Base-by-base conservation (phyloP, 2,329 filamentous ascomycete species). In the Tolypocladium endophyticum region DNA sequence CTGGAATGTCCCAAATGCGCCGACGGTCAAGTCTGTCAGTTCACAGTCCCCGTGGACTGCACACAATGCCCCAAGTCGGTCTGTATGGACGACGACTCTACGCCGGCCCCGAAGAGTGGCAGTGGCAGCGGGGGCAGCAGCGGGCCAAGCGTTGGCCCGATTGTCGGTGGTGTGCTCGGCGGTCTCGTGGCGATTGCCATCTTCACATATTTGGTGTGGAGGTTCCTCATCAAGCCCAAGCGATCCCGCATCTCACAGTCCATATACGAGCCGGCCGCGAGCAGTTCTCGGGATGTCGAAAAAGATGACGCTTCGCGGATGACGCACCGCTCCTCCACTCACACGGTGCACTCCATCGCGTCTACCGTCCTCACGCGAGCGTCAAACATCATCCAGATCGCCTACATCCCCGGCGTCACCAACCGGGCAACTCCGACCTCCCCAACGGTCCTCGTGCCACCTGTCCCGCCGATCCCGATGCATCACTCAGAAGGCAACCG, bases 351-450 rank as follows among this genome's bases (percentile, higher is more conserved):
- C 68, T 97, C 93, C 16, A 91, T 99, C 70, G 94, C 94, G 20
- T 97, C 92, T 12, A 97, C 93, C 33, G 92, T 97, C 61, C 83
- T 97, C 62, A 97, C 94, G 23, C 87, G 94, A 63, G 94, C 94
- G 56, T 97, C 94, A 69, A 99, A 99, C 78, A 93, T 99, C 71
- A 99, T 99, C 68, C 94, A 97, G 76, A 99, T 99, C 74, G 94
- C 94, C 59, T 99, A 97, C 74, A 97, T 99, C 65, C 94, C 94
- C 18, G 94, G 94, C 61, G 92, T 97, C 68, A 97, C 91, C 62
- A 97, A 97, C 76, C 85, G 93, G 65, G 92, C 92, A 16, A 87
- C 87, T 9, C 89, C 90, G 6, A 87, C 88, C n/a, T 93, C 91
- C 0, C 90, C 90, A 3, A 86, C 85, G 45, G 78, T 91, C 25